Evolutionary conservation across 441 rosid genomes (phyloP), one percentile per base, ranked within the genome.

Genomic region (Brassica hybrid): DNA sequence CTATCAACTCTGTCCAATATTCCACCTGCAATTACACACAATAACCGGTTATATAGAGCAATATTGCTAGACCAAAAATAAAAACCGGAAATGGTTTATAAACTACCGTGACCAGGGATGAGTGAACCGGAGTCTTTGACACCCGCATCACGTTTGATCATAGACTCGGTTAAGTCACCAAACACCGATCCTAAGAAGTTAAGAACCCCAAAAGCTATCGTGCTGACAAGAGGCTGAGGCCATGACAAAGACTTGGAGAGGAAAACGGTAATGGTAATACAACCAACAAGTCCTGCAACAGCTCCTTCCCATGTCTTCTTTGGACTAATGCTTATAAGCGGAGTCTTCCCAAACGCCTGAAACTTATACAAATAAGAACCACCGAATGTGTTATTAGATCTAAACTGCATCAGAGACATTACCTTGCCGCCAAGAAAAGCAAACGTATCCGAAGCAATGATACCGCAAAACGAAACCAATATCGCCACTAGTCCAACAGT

Each of bases 241-340:
- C 98, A 94, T 62, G 83, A 72, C 72, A 94, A 86, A 52, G 88
- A 70, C 82, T 85, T 91, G 21, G 93, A 88, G 14, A 94, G 79
- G 23, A 86, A 36, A 30, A 89, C 38, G 18, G 95, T 80, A 60
- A 89, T 80, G 59, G 83, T 87, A 68, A 93, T 80, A 84, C 97
- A 93, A 69, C 98, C 95, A 69, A 88, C 93, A 82, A 94, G 84
- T 61, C 98, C 98, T 45, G 82, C 87, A 60, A 90, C 73, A 71
- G 98, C 85, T 82, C 98, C 98, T 79, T 93, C 98, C 98, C 98
- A 94, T 62, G 98, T 94, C 88, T 94, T 94, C 87, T 94, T 93
- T 6, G 98, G 98, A 80, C 98, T 91, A 74, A 91, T 80, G 77
- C 72, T 87, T 48, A 85, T 91, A 67, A 94, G 91, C 5, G 89